These are phyloP conservation scores for Beauveria medogensis DNA, from an alignment of 2,329 filamentous ascomycete species.

Conservation along the genomic window DNA sequence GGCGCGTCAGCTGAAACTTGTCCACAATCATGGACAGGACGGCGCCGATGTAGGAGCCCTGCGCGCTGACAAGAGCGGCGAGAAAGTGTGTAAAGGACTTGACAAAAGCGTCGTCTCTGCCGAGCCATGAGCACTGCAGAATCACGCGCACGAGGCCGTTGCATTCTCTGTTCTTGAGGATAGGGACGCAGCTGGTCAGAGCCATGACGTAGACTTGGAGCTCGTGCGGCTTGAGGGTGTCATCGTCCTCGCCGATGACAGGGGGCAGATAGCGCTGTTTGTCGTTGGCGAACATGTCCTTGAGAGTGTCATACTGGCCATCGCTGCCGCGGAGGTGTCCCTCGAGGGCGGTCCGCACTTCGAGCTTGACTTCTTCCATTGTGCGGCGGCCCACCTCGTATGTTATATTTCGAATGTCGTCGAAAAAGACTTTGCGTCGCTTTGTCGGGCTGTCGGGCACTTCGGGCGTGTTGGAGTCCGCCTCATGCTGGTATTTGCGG, in stretches of 20 bases:
- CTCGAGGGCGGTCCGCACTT: conserved; percentile 48
- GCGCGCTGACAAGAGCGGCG: conserved; percentile 68
- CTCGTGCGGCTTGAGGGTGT: conserved; percentile 44
- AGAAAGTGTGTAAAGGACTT: conserved; percentile 62
- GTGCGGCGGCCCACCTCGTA: conserved; percentile 46
- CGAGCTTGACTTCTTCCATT: conserved; percentile 46
- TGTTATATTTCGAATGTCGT: conserved; percentile 48
- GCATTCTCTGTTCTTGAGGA: conserved; percentile 50
- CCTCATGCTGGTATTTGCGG: conserved; percentile 36
- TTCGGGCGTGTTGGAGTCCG: conserved; percentile 31
- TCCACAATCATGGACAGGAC: conserved; percentile 75
- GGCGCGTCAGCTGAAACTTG: conserved; percentile 55
- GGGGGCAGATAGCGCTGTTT: conserved; percentile 31
- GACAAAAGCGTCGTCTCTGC: conserved; percentile 56
- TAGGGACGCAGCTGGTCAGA: conserved; percentile 53
- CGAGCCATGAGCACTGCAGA: conserved; percentile 56
- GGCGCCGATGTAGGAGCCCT: conserved; percentile 66
- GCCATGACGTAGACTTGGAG: conserved; percentile 54
- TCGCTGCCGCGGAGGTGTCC: conserved; percentile 49
- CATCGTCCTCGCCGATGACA: conserved; percentile 37
- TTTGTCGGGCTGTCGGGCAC: conserved; percentile 39
- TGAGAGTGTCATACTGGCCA: conserved; percentile 53
- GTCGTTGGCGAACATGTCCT: conserved; percentile 48
- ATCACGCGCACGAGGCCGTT: conserved; percentile 50
- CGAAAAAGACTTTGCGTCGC: conserved; percentile 50